Conservation (phyloP, 495 filamentous ascomycete genomes). For the Penicillium antarcticum region DNA sequence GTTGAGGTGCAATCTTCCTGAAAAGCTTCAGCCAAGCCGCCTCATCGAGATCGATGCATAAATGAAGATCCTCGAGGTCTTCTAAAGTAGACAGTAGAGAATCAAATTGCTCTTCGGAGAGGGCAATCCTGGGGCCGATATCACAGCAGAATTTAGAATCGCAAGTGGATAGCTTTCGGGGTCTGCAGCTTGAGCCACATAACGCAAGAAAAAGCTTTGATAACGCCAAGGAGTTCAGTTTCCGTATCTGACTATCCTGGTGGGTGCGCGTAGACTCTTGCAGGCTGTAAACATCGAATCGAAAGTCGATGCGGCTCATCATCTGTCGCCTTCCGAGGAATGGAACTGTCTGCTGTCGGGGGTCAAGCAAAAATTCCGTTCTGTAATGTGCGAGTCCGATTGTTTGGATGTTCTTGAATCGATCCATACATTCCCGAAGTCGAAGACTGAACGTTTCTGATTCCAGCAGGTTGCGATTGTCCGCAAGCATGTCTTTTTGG, state of each 20-base stretch:
- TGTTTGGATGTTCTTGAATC: conserved; percentile 5
- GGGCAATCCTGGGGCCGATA: conserved; percentile 7
- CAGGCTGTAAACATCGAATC: conserved; percentile 9
- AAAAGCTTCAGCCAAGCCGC: conserved; percentile 2
- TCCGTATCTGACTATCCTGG: background rate
- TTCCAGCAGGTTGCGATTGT: conserved; percentile 8
- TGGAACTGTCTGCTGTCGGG: conserved; percentile 8
- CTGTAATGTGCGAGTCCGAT: conserved; percentile 9
- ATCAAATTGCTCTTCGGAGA: conserved; percentile 7
- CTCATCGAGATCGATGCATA: conserved; percentile 12
- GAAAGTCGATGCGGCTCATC: conserved; percentile 7
- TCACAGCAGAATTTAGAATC: conserved; percentile 8
- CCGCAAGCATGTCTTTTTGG: conserved; percentile 9
- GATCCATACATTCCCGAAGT: conserved; percentile 9
- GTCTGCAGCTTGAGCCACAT: conserved; percentile 7
- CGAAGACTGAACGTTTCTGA: conserved; percentile 8
- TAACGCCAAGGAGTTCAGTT: conserved; percentile 10
- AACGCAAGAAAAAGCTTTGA: conserved; percentile 9
- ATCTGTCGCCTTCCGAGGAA: conserved; percentile 8
- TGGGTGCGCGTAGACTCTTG: background rate
- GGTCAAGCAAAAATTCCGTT: conserved; percentile 13
- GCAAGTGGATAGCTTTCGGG: conserved; percentile 5
- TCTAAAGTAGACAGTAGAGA: conserved; percentile 8
- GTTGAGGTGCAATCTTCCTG: conserved; percentile 9
- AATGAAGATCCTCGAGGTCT: conserved; percentile 7